A percentile compares a stretch with the other conserved stretches of the same genome.
These are phyloP conservation scores for Calonectria henricotiae DNA, from an alignment of 2,329 filamentous ascomycete species.

Conservation along the genomic window DNA sequence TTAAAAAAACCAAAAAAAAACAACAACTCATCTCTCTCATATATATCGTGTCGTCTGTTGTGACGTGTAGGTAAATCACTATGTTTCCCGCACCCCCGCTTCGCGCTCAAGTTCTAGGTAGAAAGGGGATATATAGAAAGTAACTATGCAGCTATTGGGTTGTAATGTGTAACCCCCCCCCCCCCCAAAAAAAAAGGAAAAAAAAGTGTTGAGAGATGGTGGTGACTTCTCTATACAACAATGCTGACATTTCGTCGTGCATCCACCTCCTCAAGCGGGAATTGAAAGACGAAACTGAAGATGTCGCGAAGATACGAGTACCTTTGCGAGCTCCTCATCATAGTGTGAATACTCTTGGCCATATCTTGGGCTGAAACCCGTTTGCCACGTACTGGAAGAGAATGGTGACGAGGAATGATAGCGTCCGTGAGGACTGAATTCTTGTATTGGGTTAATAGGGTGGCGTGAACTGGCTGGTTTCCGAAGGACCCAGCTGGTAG, in stretches of 20 bases:
- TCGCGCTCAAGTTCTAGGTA: conserved; percentile 40
- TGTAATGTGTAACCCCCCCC: conserved; percentile 4
- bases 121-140: conserved; percentile 29
- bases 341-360: conserved; percentile 83
- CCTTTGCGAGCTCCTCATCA: conserved; percentile 77
- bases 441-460: conserved; percentile 85
- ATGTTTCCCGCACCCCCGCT: conserved; percentile 23
- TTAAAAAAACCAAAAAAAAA: conserved; percentile 30
- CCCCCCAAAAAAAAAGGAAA: conserved; percentile 35
- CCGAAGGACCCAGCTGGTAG: conserved; percentile 87
- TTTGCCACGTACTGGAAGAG: conserved; percentile 69
- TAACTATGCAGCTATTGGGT: conserved; percentile 11
- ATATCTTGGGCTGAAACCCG: conserved; percentile 81
- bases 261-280: conserved; percentile 84
- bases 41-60: conserved; percentile 40
- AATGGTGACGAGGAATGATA: conserved; percentile 63
- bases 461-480: conserved; percentile 77
- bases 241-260: conserved; percentile 77
- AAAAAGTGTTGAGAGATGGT: conserved; percentile 28
- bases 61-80: conserved; percentile 36
- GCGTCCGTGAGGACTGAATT: conserved; percentile 83
- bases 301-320: conserved; percentile 88
- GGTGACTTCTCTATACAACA: conserved; percentile 57
- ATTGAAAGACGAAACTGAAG: conserved; percentile 88
- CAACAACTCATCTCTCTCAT: conserved; percentile 33